Evolutionary conservation across 192 early-diverging fungal genomes (phyloP), one percentile per base, ranked within the genome.

Genomic region (Jimgerdemannia lactiflua): DNA sequence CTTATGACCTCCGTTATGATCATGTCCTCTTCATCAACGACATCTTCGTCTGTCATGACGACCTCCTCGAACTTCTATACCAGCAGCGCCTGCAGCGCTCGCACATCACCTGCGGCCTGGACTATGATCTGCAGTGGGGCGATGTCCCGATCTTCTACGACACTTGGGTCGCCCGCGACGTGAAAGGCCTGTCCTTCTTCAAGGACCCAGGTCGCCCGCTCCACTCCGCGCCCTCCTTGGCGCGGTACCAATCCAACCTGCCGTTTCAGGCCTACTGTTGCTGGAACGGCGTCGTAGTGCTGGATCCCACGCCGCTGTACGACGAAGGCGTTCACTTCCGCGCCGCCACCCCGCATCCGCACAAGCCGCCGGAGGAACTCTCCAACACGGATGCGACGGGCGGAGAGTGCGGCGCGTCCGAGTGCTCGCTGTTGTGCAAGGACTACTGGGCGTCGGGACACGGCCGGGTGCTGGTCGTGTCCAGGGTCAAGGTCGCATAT

Each of bases 221-320:
- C 19, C 64, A 19, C 14, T 18, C 14, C 19, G 64, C 64, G 14
- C 29, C 29, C 29, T 18, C 14, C 79, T 17, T 67, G 64, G 3
- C 74, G 76, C 2, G 14, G 14, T 78, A 81, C 20, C 14, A 74
- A 17, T 43, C 44, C 54, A 71, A 72, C 70, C 75, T 76, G 10
- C 86, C 84, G 10, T 83, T 82, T 64, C 86, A 85, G 67, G 80
- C 80, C 20, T 82, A 84, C 65, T 87, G 82, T 65, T 87, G 86
- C 69, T 87, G 86, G 84, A 87, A 85, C 69, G 86, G 86, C 29
- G 65, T 81, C 54, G 77, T 80, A 0, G 78, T 85, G 18, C 71
- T 87, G 9, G 78, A 83, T 69, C 76, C 84, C 7, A 66, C 4
- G 1, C 84, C 81, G 49, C 83, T 87, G 64, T 20, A 20, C 3